Evolutionary conservation across 2,329 filamentous ascomycete species (phyloP).

Genomic region (Alternaria ventricosa): DNA sequence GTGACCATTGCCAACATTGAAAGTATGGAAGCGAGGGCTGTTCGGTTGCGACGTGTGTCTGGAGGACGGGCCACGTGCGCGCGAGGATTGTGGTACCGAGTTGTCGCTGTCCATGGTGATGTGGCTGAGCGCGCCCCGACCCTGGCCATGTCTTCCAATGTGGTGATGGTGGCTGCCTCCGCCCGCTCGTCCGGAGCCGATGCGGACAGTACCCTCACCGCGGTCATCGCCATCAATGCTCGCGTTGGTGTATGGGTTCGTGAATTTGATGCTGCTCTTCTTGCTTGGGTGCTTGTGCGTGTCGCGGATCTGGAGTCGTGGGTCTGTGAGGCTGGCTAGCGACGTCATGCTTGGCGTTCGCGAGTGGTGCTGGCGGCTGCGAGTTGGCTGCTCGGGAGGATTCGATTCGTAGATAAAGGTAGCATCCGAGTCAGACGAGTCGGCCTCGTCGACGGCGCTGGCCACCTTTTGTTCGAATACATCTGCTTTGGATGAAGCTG

Average conservation of each 20-base stretch:
- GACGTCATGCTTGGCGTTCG: slow-evolving; percentile 94
- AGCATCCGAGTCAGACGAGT: slow-evolving; percentile 96
- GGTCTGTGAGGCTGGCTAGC: slow-evolving; percentile 71
- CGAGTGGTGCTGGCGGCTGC: slow-evolving; percentile 80
- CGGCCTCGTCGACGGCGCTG: slow-evolving; percentile 91
- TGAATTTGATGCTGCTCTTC: slow-evolving; percentile 97
- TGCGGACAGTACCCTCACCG: slow-evolving; percentile 47
- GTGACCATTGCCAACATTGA: slow-evolving; percentile 49
- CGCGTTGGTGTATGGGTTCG: slow-evolving; percentile 72
- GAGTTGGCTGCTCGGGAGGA: slow-evolving; percentile 69
- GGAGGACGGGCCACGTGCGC: slow-evolving; percentile 64
- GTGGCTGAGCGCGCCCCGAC: slow-evolving; percentile 71
- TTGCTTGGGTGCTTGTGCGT: slow-evolving; percentile 67
- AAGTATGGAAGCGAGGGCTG: slow-evolving; percentile 65
- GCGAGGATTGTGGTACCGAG: slow-evolving; percentile 75
- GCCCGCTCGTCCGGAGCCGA: slow-evolving; percentile 52
- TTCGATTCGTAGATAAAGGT: slow-evolving; percentile 99
- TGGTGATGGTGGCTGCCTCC: slow-evolving; percentile 81
- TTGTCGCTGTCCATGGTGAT: slow-evolving; percentile 62
- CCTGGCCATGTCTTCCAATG: slow-evolving; percentile 78
- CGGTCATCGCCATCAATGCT: slow-evolving; percentile 57
- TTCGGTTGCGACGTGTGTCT: slow-evolving; percentile 71
- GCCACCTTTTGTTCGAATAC: slow-evolving; percentile 98
- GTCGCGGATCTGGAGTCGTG: slow-evolving; percentile 63
- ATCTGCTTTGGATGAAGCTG: slow-evolving; percentile 93